These are phyloP conservation scores for Physocladia obscura DNA, from an alignment of 192 early-diverging fungal species.

Conservation along the genomic window DNA sequence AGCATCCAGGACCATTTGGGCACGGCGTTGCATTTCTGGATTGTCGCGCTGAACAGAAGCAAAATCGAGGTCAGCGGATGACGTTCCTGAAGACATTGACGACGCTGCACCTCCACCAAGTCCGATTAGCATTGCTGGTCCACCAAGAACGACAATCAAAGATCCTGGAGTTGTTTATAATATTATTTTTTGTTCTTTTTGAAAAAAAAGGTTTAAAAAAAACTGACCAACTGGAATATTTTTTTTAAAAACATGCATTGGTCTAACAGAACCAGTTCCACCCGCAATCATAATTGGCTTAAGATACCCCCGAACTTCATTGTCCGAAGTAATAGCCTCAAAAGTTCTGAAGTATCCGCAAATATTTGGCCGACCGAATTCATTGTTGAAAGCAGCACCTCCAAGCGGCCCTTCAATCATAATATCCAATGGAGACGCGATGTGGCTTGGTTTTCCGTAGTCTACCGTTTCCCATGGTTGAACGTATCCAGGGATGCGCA, in stretches of 20 bases:
- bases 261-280: conserved; percentile 90
- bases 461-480: conserved; percentile 91
- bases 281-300: conserved; percentile 99
- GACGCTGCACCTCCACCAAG: conserved; percentile 98
- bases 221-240: conserved; percentile 68
- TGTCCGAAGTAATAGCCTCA: conserved; percentile 40
- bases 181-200: not conserved
- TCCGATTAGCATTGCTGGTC: conserved; percentile 97
- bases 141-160: conserved; percentile 87
- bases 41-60: conserved; percentile 99
- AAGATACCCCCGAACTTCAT: conserved; percentile 93
- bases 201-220: conserved; percentile 20
- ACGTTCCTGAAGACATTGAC: conserved; percentile 87
- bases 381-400: conserved; percentile 98
- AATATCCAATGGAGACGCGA: conserved; percentile 91
- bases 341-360: conserved; percentile 98
- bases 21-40: conserved; percentile 97
- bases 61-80: conserved; percentile 88
- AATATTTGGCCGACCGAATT: conserved; percentile 94
- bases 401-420: conserved; percentile 98
- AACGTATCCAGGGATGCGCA: conserved; percentile 83
- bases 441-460: conserved; percentile 82
- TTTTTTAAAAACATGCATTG: conserved; percentile 85
- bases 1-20: conserved; percentile 93
- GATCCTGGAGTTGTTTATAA: conserved; percentile 34